Conservation (phyloP, 352 stramenopile genomes). For the Phytophthora kernoviae region DNA sequence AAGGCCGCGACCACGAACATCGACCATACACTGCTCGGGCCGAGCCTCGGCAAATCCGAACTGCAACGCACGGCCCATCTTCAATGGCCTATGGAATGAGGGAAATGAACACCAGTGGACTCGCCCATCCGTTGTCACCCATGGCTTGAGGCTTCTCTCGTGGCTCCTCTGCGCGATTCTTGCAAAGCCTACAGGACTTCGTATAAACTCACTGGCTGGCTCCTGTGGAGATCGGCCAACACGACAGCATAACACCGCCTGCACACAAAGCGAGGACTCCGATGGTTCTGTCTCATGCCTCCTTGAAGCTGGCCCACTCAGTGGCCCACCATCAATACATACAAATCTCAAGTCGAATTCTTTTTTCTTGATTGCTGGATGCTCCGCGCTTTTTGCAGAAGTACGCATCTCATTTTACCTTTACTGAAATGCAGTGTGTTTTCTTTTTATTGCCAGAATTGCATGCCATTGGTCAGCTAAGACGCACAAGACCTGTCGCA, state of each 20-base stretch:
- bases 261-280: no score
- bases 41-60: background rate
- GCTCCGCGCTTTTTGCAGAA: background rate
- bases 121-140: no score
- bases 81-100: no score
- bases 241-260: no score
- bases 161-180: no score
- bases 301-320: background rate
- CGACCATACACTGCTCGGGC: no score
- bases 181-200: no score
- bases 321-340: background rate
- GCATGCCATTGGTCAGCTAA: background rate
- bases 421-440: slow-evolving; percentile 8
- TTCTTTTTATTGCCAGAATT: slow-evolving; percentile 14
- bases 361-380: slow-evolving; percentile 11
- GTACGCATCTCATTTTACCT: background rate
- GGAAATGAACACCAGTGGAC: no score
- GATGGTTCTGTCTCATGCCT: no score
- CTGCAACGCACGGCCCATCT: background rate
- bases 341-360: slow-evolving; percentile 12
- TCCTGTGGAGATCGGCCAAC: no score
- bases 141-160: no score
- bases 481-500: background rate
- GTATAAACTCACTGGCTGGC: no score
- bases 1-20: background rate